A percentile compares a stretch with the other conserved stretches of the same genome.
Evolutionary conservation across 176 grass and related monocot species (phyloP).

Genomic region (Avena atlantica): DNA sequence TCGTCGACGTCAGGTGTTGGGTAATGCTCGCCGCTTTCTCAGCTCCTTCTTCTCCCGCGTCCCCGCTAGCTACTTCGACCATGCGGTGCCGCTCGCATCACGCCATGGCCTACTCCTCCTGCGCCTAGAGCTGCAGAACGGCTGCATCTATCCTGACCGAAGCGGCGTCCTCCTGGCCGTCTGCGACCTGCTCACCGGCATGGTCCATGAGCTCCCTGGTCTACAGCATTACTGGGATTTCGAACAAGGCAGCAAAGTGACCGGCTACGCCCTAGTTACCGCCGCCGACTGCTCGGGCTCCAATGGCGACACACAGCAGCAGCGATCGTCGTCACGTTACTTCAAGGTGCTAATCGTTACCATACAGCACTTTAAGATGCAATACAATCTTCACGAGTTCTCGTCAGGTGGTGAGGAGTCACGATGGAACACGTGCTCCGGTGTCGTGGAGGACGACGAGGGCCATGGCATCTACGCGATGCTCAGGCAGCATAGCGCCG

Average conservation of each 20-base stretch:
- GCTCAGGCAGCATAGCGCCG: no score
- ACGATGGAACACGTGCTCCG: no score
- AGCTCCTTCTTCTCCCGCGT: no score
- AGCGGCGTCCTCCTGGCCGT: background rate
- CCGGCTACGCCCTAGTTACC: background rate
- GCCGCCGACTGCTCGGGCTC: background rate
- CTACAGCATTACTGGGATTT: background rate
- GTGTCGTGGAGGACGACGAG: background rate
- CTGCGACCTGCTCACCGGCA: background rate
- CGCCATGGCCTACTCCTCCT: no score
- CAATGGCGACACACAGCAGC: background rate
- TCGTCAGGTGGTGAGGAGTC: background rate
- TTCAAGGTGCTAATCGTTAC: background rate
- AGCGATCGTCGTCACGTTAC: no score
- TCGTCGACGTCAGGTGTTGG: no score
- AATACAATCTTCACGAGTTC: background rate
- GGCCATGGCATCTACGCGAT: no score
- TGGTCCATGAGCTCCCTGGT: background rate
- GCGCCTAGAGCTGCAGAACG: no score
- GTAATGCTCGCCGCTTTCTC: no score
- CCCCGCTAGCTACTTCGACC: no score
- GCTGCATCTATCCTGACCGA: no score
- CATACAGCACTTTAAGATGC: rapidly evolving
- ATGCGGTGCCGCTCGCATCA: no score
- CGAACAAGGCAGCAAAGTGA: background rate